Percentiles rank a stretch among this genome's conserved stretches.
These are phyloP conservation scores for Carex scoparia DNA, from an alignment of 176 grass and related monocot species.

Conservation along the genomic window DNA sequence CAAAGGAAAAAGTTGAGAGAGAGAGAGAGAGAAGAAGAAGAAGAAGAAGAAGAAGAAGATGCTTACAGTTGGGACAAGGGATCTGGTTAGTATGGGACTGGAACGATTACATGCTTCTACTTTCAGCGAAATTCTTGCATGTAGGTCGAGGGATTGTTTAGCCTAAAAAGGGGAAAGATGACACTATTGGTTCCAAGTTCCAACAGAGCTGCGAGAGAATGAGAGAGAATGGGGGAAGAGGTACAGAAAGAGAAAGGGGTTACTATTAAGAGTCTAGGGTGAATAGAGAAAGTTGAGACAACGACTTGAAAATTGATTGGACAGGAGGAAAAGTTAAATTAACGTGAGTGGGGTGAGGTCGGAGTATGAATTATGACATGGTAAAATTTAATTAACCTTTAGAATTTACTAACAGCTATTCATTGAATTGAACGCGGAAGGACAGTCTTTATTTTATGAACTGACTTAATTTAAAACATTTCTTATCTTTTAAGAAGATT, in stretches of 20 bases:
- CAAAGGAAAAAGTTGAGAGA: background rate
- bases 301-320: conserved; percentile 59
- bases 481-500: background rate
- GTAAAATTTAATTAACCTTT: conserved; percentile 11
- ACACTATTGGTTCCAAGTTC: conserved; percentile 30
- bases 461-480: background rate
- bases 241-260: conserved; percentile 17
- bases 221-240: conserved; percentile 11
- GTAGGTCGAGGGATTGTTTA: conserved; percentile 49
- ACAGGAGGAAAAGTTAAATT: conserved; percentile 45
- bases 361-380: background rate
- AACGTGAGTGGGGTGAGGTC: background rate
- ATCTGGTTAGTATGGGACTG: conserved; percentile 14
- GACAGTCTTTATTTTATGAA: background rate
- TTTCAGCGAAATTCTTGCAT: conserved; percentile 34
- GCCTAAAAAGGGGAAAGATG: conserved; percentile 76
- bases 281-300: conserved; percentile 35
- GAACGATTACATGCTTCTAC: conserved; percentile 44
- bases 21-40: background rate
- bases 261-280: conserved; percentile 40
- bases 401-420: background rate
- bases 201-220: conserved; percentile 42
- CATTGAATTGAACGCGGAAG: background rate
- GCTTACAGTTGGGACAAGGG: conserved; percentile 16
- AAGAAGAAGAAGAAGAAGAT: background rate